Evolutionary conservation across 1,284 basidiomycete genomes (phyloP), one percentile per base, ranked within the genome.

Genomic region (Neotropicomus parvogracilis): DNA sequence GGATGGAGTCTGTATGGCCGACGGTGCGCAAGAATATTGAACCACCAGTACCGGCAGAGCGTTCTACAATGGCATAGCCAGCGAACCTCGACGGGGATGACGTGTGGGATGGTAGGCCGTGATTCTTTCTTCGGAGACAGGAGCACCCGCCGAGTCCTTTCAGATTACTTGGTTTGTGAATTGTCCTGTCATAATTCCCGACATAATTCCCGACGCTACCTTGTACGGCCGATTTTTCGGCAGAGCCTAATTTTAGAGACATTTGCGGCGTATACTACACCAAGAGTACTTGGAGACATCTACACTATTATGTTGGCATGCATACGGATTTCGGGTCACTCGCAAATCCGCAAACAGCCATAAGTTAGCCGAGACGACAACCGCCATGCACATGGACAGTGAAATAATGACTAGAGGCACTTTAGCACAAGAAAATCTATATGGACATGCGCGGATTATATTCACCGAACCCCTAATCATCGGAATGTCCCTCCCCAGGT

Each of bases 41-140:
- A 41, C 54, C 57, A 55, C 54, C 70, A 36, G 64, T 75, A 27
- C 78, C 75, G 52, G 70, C 70, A 52, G 74, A 76, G 63, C 73
- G 75, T 42, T 77, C 70, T 46, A 75, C 74, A 42, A 69, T 62
- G 34, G 54, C 54, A 42, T 73, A 73, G 73, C 55, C 65, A 50
- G 59, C 57, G 45, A 53, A 63, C 52, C 55, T 63, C 48, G 64
- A 69, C 58, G 57, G 55, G 46, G 54, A 59, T 56, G 49, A 43
- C 4, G 47, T 62, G 50, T 62, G 59, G 48, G 61, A 63, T 43
- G 32, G 29, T 41, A 34, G 26, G 28, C 44, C 45, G 44, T 56
- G 16, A 48, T 48, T 53, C 52, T 52, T 67, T 65, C 69, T 50
- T 60, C 28, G 48, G 58, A 46, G 46, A 65, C 52, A 64, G 53